A percentile compares a stretch with the other conserved stretches of the same genome.
Evolutionary conservation across 495 filamentous ascomycete species (phyloP).

Genomic region (Penicillium cataractarum): DNA sequence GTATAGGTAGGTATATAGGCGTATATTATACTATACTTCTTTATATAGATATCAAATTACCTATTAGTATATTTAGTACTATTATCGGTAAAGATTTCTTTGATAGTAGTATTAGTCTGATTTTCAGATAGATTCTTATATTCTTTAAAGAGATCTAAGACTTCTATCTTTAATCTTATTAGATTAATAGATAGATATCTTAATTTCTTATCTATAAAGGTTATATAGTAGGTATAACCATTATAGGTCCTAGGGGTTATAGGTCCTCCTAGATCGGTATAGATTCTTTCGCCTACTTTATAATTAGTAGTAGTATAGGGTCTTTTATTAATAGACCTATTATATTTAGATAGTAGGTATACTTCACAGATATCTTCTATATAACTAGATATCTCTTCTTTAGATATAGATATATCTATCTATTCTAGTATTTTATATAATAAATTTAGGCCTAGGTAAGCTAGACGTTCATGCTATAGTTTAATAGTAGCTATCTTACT

Average conservation of each 20-base stretch:
- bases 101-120: background rate
- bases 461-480: background rate
- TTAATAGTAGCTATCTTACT: background rate
- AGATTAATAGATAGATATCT: background rate
- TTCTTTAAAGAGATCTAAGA: background rate
- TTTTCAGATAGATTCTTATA: background rate
- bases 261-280: background rate
- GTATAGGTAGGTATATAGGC: background rate
- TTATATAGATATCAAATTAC: background rate
- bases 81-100: background rate
- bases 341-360: background rate
- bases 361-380: background rate
- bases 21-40: background rate
- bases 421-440: background rate
- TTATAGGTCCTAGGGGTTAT: background rate
- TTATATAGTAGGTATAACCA: background rate
- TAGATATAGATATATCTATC: background rate
- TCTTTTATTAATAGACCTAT: conserved; percentile 3
- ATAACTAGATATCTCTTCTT: background rate
- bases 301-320: background rate
- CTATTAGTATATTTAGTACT: background rate
- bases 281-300: background rate
- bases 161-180: background rate
- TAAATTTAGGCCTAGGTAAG: background rate
- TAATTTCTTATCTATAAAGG: background rate